Evolutionary conservation across 139 green algal species (phyloP), one percentile per base, ranked within the genome.

Genomic region (Coelastrella sp.): DNA sequence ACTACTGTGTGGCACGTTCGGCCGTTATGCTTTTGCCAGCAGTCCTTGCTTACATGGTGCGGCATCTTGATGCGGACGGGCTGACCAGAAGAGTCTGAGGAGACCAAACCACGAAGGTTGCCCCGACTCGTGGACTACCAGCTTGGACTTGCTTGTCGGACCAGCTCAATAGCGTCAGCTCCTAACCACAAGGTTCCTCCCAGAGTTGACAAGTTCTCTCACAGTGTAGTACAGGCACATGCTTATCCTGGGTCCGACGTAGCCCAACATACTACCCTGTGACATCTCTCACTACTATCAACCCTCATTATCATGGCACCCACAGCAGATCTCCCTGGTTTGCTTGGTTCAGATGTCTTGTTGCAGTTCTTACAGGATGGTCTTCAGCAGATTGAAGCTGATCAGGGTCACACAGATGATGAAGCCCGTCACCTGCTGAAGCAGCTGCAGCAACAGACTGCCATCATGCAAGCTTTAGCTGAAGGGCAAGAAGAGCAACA

Each of bases 341-440:
- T 69, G 32, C 73, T 81, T n/a, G 73, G 50, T 32, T 81, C 73
- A 48, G 73, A 81, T 23, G 45, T 38, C 25, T 41, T 81, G 48
- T 23, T 81, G 17, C 15, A 30, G 5, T 81, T 68, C 35, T 25
- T 81, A 32, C 40, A 81, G 37, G 48, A 40, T 45, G 73, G 62
- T 48, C 50, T 81, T 40, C 30, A 48, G 30, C 35, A 41, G 3
- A 11, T 81, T 17, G 73, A 81, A 37, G 41, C 11, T 23, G 50
- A 48, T 32, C 30, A 60, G 5, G 73, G 73, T 2, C 15, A 23
- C 50, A 21, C 30, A 35, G 73, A 81, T 50, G 73, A 40, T 34
- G 73, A 81, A 37, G 73, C 73, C 19, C 48, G 73, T 19, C 48
- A 41, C 50, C 41, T 81, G 48, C 17, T 81, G 15, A 7, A 35